Evolutionary conservation across 768 basidiomycete species (phyloP), one percentile per base, ranked within the genome.

Genomic region (Pseudohyphozyma bogoriensis): DNA sequence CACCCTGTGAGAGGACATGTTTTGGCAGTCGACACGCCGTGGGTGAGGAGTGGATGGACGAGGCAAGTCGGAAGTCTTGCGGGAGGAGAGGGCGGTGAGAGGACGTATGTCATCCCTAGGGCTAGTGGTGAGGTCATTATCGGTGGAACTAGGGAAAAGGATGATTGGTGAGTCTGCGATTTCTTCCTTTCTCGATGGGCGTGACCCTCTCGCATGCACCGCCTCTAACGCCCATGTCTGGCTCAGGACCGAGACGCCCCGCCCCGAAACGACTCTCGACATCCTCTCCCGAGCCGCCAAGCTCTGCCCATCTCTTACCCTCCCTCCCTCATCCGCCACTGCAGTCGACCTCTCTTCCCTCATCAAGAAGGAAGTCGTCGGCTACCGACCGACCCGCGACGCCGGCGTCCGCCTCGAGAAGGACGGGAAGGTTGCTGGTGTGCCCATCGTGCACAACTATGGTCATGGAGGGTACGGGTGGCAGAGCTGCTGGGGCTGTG

Each of bases 391-490:
- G 1, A 70, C 72, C 2, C 51, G 74, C 35, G 57, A 67, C 28
- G 66, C 46, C 2, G 74, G 74, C 1, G 59, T 69, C 3, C 40
- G 73, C 11, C 54, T 72, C 36, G 73, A 73, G 28, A 39, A 54
- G 35, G 64, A 56, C 37, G 15, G 26, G n/a, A 11, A n/a, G n/a
- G 15, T 20, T 29, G 24, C 20, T 40, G 33, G 56, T 24, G 8
- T 13, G 42, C 45, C 50, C 8, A 66, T 75, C 4, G 55, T 73
- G 5, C 68, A 73, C 58, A 73, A 74, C 55, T 75, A 74, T 56
- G 74, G 74, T 10, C 74, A 75, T 51, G 72, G 73, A 3, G 74
- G 74, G 1, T 72, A 69, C 29, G 74, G 74, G 13, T 75, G 73
- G 73, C 74, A 75, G 62, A 68, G 67, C 40, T 68, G 66, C n/a